These are phyloP conservation scores for Diplocarpon rosae DNA, from an alignment of 2,329 filamentous ascomycete genomes.

Conservation along the genomic window DNA sequence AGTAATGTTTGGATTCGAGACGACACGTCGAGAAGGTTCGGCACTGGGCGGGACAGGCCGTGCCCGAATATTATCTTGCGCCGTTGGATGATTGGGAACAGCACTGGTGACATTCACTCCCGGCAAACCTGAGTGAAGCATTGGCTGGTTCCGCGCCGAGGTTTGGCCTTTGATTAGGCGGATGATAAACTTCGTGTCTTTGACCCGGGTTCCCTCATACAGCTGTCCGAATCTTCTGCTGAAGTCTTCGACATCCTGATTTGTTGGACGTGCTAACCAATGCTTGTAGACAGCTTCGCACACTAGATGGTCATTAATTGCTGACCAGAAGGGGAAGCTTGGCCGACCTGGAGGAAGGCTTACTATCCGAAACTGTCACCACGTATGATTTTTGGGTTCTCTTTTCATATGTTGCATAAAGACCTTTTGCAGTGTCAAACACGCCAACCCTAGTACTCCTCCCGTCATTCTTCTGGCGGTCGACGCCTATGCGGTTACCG, in stretches of 20 bases:
- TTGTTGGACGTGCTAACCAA: background rate
- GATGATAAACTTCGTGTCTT: conserved; percentile 1
- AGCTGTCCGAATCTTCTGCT: background rate
- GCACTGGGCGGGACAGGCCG: too few species aligned
- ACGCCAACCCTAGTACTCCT: background rate
- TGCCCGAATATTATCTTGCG: too few species aligned
- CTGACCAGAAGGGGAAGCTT: background rate
- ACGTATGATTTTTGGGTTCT: background rate
- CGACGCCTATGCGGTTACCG: background rate
- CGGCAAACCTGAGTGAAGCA: too few species aligned
- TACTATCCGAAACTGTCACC: conserved; percentile 1
- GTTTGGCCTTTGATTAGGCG: background rate
- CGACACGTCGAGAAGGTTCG: too few species aligned
- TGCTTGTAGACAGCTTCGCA: conserved; percentile 1
- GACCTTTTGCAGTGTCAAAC: too few species aligned
- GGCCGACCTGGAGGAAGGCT: background rate
- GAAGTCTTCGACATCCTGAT: background rate
- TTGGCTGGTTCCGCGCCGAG: background rate
- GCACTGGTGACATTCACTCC: too few species aligned
- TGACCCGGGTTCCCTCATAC: background rate
- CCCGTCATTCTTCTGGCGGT: conserved; percentile 1
- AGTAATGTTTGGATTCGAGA: too few species aligned
- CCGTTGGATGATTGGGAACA: too few species aligned
- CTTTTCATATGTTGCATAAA: background rate
- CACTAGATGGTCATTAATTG: background rate